Base-by-base conservation (phyloP, 495 filamentous ascomycete genomes). In the Aspergillus kassunensis region DNA sequence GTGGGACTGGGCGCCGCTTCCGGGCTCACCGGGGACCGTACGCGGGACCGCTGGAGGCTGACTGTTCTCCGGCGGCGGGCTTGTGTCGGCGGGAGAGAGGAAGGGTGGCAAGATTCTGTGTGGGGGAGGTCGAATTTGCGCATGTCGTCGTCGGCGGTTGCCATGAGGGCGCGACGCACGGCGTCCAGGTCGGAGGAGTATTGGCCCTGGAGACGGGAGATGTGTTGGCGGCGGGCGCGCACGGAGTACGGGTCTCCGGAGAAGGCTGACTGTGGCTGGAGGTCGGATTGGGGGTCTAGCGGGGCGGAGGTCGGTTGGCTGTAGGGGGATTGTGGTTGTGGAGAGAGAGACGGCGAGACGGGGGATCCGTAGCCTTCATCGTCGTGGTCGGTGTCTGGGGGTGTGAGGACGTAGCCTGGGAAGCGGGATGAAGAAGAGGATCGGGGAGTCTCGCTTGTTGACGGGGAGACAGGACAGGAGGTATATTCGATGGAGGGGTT, bases 41-140 rank as follows among this genome's bases (percentile, higher is more conserved):
- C 65, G 9, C 69, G 62, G 24, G 60, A 64, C 4, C 69, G 51
- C 18, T 65, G 57, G 20, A 63, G 36, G 18, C 61, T 61, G 19
- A 58, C 20, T 25, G 68, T 58, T 36, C 64, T 45, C 34, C 65
- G 50, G 9, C 66, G 61, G 10, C 70, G 67, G 3, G 67, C 70
- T 8, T 61, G 53, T 29, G 68, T 62, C 20, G 65, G 68, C 6
- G 73, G 70, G 12, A 76, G 55, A 18, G 69, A 72, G 43, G 70
- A 75, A 7, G 73, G 73, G 49, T 76, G 73, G 54, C 70, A 75
- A 34, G 70, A 67, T 25, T 74, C 71, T 41, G 63, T 60, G 20
- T 40, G 54, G 51, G 35, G 44, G 19, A 47, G 37, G 40, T 56
- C 49, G 34, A 59, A 43, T 16, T 36, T 37, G 8, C 39, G 44